These are phyloP conservation scores for Cunninghamia lanceolata DNA, from an alignment of 75 land plant genomes.

Conservation along the genomic window DNA sequence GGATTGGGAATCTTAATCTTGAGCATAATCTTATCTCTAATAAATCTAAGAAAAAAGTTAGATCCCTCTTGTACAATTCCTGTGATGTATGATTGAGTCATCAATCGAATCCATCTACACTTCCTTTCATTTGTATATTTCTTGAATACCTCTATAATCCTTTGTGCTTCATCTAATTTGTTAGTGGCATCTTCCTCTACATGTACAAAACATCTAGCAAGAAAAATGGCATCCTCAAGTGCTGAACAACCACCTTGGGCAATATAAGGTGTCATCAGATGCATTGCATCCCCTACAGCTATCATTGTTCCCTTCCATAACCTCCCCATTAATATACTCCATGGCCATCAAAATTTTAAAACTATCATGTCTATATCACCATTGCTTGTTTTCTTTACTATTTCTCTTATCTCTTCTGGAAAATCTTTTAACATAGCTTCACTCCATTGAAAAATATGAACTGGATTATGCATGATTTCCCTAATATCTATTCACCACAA, in stretches of 20 bases:
- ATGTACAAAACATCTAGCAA: slow-evolving; percentile 27
- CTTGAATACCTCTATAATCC: slow-evolving; percentile 14
- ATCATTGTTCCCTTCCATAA: slow-evolving; percentile 24
- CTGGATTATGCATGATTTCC: not conserved
- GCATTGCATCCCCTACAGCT: slow-evolving; percentile 65
- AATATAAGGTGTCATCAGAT: slow-evolving; percentile 63
- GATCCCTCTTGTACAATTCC: slow-evolving; percentile 24
- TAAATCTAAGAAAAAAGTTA: not conserved
- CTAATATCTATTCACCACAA: too few species aligned
- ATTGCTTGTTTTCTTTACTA: slow-evolving; percentile 21
- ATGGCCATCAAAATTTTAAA: slow-evolving; percentile 29
- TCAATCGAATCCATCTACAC: slow-evolving; percentile 24
- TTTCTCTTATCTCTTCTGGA: not conserved
- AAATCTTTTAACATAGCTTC: not conserved
- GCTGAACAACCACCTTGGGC: slow-evolving; percentile 58
- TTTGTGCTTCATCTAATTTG: not conserved
- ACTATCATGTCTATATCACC: slow-evolving; percentile 16
- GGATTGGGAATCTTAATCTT: not conserved
- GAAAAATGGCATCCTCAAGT: slow-evolving; percentile 59
- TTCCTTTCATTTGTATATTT: slow-evolving; percentile 36
- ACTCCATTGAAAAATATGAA: not conserved
- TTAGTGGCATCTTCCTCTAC: not conserved
- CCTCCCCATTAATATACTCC: slow-evolving; percentile 15
- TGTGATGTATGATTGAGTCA: slow-evolving; percentile 18
- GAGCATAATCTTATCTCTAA: slow-evolving; percentile 27